Conservation (phyloP, 208 protist species). For the Wallacemonas sp. region DNA sequence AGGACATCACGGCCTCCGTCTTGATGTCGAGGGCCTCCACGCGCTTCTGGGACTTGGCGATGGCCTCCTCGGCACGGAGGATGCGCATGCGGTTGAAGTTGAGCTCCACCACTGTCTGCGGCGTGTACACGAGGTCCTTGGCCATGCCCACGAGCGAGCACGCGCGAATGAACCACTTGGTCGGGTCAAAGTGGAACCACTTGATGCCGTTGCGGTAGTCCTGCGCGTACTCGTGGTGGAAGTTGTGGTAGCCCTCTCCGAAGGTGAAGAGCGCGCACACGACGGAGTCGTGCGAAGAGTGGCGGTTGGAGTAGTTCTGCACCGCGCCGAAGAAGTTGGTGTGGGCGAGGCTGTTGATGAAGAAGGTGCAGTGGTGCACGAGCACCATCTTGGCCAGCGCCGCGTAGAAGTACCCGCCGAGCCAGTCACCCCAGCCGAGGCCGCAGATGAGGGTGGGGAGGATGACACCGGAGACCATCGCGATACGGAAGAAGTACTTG, state of each 20-base stretch:
- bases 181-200: constrained; percentile 92
- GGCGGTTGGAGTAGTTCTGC: constrained; percentile 81
- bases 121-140: constrained; percentile 66
- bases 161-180: constrained; percentile 84
- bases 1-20: constrained; percentile 47
- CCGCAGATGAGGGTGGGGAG: constrained; percentile 84
- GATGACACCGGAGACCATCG: constrained; percentile 83
- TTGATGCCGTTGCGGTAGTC: constrained; percentile 92
- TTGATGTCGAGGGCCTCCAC: constrained; percentile 45
- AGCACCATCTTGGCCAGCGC: constrained; percentile 74
- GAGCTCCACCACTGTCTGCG: constrained; percentile 57
- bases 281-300: constrained; percentile 82
- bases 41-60: constrained; percentile 41
- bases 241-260: constrained; percentile 94
- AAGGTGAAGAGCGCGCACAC: constrained; percentile 84
- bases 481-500: constrained; percentile 81
- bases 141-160: constrained; percentile 57
- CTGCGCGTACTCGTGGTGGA: constrained; percentile 92
- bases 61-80: constrained; percentile 36
- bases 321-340: constrained; percentile 62
- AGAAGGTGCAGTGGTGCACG: constrained; percentile 92
- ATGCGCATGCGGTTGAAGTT: constrained; percentile 59
- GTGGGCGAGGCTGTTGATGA: constrained; percentile 93
- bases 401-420: constrained; percentile 87
- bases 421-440: constrained; percentile 83